Percentiles rank a stretch among this genome's conserved stretches.
These are phyloP conservation scores for Peribolospora kevripleyi DNA, from an alignment of 768 basidiomycete species.

Conservation along the genomic window DNA sequence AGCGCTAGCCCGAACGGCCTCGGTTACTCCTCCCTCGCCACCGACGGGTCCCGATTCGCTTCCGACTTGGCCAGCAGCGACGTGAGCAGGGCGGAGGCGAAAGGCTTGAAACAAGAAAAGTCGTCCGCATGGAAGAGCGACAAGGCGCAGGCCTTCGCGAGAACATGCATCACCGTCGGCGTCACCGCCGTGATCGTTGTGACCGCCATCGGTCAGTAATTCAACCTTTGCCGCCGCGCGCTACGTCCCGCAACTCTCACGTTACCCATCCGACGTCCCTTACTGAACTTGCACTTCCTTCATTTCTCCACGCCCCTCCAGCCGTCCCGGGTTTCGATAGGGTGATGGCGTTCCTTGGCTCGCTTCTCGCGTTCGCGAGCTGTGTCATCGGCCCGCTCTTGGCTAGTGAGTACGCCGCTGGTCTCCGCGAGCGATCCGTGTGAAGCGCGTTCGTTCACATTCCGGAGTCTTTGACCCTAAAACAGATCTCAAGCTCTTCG, in stretches of 20 bases:
- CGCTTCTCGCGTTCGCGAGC: slow-evolving; percentile 55
- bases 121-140: too few relatives aligned
- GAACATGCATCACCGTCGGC: slow-evolving; percentile 2
- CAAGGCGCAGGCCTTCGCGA: neutral
- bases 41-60: too few relatives aligned
- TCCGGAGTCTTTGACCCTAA: slow-evolving; percentile 12
- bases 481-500: neutral
- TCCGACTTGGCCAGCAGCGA: too few relatives aligned
- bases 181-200: neutral
- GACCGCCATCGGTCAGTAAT: slow-evolving; percentile 2
- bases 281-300: too few relatives aligned
- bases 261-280: too few relatives aligned
- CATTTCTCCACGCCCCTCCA: neutral
- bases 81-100: too few relatives aligned
- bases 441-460: too few relatives aligned
- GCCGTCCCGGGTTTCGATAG: slow-evolving; percentile 1
- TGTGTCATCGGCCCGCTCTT: slow-evolving; percentile 54
- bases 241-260: too few relatives aligned
- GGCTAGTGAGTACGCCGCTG: slow-evolving; percentile 18
- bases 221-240: too few relatives aligned
- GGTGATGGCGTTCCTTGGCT: slow-evolving; percentile 66
- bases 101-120: too few relatives aligned
- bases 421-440: neutral
- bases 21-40: too few relatives aligned
- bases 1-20: too few relatives aligned